Base-by-base conservation (phyloP, 108 stramenopile species). In the Skeletonema potamos region DNA sequence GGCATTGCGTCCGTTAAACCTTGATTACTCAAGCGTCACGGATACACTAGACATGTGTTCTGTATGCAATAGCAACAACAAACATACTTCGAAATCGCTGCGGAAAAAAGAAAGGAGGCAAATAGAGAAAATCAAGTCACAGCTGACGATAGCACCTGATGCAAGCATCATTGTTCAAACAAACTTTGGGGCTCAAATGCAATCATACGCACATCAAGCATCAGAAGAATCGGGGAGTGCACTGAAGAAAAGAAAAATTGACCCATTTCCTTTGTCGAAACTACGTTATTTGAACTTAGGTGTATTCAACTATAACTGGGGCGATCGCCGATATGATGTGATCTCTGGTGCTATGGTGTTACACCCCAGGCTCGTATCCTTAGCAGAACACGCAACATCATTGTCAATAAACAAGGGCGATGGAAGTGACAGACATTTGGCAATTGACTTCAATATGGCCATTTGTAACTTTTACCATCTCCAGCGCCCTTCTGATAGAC, bases 401-500 rank as follows among this genome's bases (percentile, higher is more conserved):
- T 36, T 64, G 27, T 66, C 79, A 8, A 33, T 27, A 33, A 22
- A 64, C 17, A 34, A 33, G 34, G 48, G 48, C 18, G 22, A 22
- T 17, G 2, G 8, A 51, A 51, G 48, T 24, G 20, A 22, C 5
- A 51, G 2, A 20, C 20, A 22, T 51, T n/a, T 24, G 1, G 29
- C 51, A 2, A 62, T 65, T 46, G 44, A 59, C 10, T 80, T 80
- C 29, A 67, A 80, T 20, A 73, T 80, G 72, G 79, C 72, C 3
- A 80, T 80, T 22, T 80, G 79, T 62, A 80, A 80, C 48, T 54
- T 80, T 46, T 80, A 80, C 46, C 79, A 80, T 48, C 65, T 73
- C 32, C 72, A 73, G 5, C 66, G 79, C 27, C 72, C 79, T 12
- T 73, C 79, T 0, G 79, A 80, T 54, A 37, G 79, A 43, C 57